Evolutionary conservation across 257 asterid species (phyloP).

Genomic region (Nicotiana otophora): DNA sequence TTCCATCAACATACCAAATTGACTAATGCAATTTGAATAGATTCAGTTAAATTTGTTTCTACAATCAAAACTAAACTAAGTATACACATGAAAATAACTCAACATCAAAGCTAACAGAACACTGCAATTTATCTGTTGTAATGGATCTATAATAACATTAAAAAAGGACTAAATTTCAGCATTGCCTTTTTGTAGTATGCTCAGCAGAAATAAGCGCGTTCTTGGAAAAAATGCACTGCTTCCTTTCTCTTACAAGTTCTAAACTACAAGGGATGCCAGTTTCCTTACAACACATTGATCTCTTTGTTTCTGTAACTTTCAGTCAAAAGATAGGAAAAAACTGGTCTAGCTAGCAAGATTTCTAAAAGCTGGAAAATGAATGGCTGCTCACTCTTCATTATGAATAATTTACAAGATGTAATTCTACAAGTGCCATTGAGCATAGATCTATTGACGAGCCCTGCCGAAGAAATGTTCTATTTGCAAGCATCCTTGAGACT

Average conservation of each 20-base stretch:
- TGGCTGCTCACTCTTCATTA: neutral
- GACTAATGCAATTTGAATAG: no score
- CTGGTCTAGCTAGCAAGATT: neutral
- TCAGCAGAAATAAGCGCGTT: no score
- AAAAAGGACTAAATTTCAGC: no score
- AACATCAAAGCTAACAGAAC: no score
- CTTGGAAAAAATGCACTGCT: no score
- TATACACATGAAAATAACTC: no score
- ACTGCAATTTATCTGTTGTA: no score
- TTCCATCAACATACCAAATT: no score
- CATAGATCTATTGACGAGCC: slow-evolving; percentile 29
- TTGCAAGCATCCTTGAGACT: slow-evolving; percentile 59
- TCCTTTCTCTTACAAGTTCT: neutral
- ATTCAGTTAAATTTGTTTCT: no score
- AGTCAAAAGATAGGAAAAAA: neutral
- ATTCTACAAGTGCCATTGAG: neutral
- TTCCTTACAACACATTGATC: neutral
- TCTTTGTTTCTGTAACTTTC: neutral
- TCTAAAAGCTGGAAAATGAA: neutral
- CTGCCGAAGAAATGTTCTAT: slow-evolving; percentile 79
- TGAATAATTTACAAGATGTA: neutral
- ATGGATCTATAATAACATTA: no score
- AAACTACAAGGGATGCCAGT: neutral
- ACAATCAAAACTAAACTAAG: no score
- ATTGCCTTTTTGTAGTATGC: no score